These are phyloP conservation scores for Dissophora ornata DNA, from an alignment of 192 early-diverging fungal species.

Conservation along the genomic window DNA sequence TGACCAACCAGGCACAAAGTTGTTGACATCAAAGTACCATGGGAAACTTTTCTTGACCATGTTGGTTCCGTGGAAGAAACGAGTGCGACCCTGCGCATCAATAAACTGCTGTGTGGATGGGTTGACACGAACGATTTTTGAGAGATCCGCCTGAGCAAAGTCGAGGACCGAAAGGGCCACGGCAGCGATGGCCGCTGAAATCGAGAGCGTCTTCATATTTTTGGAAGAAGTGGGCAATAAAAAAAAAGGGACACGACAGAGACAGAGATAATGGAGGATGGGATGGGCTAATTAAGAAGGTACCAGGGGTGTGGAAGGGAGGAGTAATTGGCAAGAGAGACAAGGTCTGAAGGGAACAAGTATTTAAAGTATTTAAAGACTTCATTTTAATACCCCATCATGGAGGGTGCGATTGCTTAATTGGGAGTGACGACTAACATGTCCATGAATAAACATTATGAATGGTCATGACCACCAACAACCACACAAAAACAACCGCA, in stretches of 20 bases:
- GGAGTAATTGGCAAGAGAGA: too few species aligned
- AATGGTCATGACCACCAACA: too few species aligned
- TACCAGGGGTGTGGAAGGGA: not conserved
- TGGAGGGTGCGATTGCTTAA: too few species aligned
- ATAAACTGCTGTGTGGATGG: slow-evolving; percentile 54
- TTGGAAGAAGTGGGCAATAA: not conserved
- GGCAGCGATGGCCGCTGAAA: slow-evolving; percentile 20
- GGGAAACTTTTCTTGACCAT: slow-evolving; percentile 68
- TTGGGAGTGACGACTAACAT: too few species aligned
- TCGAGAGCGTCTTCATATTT: slow-evolving; percentile 39
- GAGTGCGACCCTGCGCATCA: slow-evolving; percentile 61
- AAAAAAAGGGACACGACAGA: not conserved
- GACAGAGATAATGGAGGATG: not conserved
- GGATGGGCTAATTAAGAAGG: not conserved
- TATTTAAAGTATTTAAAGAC: too few species aligned
- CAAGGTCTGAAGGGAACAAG: too few species aligned
- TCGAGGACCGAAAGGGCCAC: slow-evolving; percentile 6
- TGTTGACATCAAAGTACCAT: slow-evolving; percentile 53
- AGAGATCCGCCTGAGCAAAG: slow-evolving; percentile 33
- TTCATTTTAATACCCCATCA: too few species aligned
- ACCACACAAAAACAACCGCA: too few species aligned
- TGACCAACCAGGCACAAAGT: slow-evolving; percentile 60
- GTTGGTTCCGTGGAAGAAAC: slow-evolving; percentile 69
- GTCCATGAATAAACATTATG: too few species aligned
- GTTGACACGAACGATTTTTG: slow-evolving; percentile 59